Base-by-base conservation (phyloP, 176 grass and related monocot species). In the Microstegium vimineum region DNA sequence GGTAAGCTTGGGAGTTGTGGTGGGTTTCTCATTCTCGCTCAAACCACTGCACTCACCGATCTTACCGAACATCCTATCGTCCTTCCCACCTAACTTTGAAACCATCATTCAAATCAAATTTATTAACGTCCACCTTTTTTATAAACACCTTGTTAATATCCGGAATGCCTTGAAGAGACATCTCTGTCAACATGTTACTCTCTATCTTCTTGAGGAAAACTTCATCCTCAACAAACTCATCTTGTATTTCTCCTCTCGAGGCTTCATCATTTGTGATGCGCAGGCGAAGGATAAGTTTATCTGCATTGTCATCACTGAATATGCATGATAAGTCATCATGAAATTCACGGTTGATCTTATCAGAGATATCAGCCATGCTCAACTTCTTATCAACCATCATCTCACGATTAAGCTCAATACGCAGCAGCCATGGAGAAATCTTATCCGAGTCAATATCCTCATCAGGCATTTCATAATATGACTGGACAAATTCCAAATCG, bases 381-480 rank as follows among this genome's bases (percentile, higher is more conserved):
- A 98, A 84, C 83, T 98, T 95, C 87, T 95, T 98, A 87, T 95
- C 96, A 80, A 98, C 89, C 96, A 98, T 98, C 96, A 98, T 98
- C 76, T 98, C 96, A 74, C 90, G 90, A 51, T 98, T 98, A 38
- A 98, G 87, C 64, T 95, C 96, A 73, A 98, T 95, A 83, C 96
- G 93, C 61, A 93, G 85, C 80, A 98, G 65, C 96, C 96, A 95
- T 32, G 96, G 93, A 73, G 96, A 98, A 45, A 98, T 98, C 63
- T 95, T 95, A 86, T 95, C 91, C 0, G 87, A 89, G 40, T 92
- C 93, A 41, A 95, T 89, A 81, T 95, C 96, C 74, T 93, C 96
- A 67, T 95, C 93, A 12, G 96, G 93, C 96, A 99, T 99, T 82
- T 99, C 96, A 82, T 99, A 99, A 27, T 99, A 95, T 15, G 90